Base-by-base conservation (phyloP, 2,329 filamentous ascomycete species). In the Penicillium hordei region DNA sequence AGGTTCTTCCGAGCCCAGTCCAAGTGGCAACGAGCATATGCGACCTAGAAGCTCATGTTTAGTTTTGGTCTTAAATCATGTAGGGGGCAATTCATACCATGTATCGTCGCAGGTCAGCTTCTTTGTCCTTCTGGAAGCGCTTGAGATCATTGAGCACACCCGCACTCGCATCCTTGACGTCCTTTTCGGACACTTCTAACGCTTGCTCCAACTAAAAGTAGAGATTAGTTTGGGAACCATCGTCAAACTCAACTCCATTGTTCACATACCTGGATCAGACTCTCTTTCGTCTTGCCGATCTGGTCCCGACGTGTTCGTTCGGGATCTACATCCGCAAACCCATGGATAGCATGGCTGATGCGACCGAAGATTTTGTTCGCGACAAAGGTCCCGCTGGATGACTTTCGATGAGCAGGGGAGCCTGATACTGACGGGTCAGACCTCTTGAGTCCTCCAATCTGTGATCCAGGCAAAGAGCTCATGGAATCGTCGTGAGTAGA, bases 241-340 rank as follows among this genome's bases (percentile, higher is more conserved):
- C 19, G 23, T 27, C 33, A 17, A 52, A 6, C 4, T 13, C 21
- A 21, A 13, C 17, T 56, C 43, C 39, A 21, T 9, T n/a, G 9
- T 36, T 10, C 17, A 65, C 62, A 58, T 72, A 83, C 82, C 73
- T 86, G 81, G 15, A 79, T 83, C 61, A 99, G 86, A 57, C 87
- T 90, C 76, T 99, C 94, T 63, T 89, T 87, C 0, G 94, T 99
- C 82, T 97, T 97, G 39, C 93, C 93, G 66, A 99, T 97, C 62
- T 91, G 89, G 73, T 99, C 94, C 53, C 94, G 85, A 52, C 94
- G 84, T 43, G 93, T 96, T 62, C 93, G 84, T 77, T 99, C 94
- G 0, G 94, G 94, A 71, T 99, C 94, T 42, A 95, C 91, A 72
- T 99, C 94, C 1, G 94, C 93, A 68, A 97, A 93, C 4, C 94